A percentile compares a stretch with the other conserved stretches of the same genome.
These are phyloP conservation scores for Tripterygium wilfordii DNA, from an alignment of 177 flowering plant genomes.

Conservation along the genomic window DNA sequence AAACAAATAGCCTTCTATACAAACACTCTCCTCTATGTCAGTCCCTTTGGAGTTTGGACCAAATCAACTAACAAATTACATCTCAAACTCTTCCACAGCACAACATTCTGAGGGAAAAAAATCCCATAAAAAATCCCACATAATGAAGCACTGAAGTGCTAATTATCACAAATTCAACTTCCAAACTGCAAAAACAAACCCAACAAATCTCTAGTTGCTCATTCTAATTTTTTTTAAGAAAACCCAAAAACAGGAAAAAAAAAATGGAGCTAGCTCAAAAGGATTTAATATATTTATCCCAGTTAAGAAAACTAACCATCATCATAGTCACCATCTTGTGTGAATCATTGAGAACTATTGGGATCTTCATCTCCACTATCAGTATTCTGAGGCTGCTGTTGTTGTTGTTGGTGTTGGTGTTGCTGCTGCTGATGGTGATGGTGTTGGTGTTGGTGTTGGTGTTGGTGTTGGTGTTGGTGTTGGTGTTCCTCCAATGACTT, in stretches of 20 bases:
- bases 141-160: background rate
- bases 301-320: no score
- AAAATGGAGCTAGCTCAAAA: no score
- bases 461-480: constrained; percentile 24
- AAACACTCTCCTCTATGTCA: constrained; percentile 16
- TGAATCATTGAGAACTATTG: constrained; percentile 50
- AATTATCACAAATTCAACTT: constrained; percentile 10
- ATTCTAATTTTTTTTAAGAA: no score
- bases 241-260: no score
- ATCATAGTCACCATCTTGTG: no score
- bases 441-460: no score
- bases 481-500: constrained; percentile 41
- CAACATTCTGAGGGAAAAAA: no score
- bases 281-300: no score
- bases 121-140: no score
- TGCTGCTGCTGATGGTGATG: no score
- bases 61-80: constrained; percentile 14
- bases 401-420: no score
- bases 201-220: no score
- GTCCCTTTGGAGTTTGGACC: constrained; percentile 35
- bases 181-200: constrained; percentile 20
- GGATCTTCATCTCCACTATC: constrained; percentile 62
- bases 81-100: constrained; percentile 13
- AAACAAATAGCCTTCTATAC: constrained; percentile 33
- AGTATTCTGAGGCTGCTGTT: constrained; percentile 38